phyloP scores from a whole-genome alignment of 75 land plant genomes.

The Larix kaempferi region DNA sequence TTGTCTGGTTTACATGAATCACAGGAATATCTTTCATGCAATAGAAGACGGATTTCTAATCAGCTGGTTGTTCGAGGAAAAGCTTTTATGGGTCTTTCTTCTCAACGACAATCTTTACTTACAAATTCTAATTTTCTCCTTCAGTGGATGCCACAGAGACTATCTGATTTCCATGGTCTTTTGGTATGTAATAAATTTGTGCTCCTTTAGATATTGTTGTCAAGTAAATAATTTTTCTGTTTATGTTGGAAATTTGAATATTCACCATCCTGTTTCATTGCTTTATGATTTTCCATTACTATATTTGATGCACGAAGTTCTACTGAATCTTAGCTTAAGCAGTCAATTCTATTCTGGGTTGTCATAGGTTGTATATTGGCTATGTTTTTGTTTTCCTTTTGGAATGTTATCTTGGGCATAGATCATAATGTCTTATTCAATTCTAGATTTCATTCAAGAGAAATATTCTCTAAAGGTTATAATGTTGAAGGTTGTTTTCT shows the following conservation, averaged over 20 bases:
- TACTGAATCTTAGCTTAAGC: too few species aligned
- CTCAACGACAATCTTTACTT: background rate
- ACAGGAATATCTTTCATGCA: background rate
- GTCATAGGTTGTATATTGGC: background rate
- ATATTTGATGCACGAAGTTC: background rate
- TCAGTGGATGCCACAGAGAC: background rate
- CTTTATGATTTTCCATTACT: background rate
- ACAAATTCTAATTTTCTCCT: conserved; percentile 1
- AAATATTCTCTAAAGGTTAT: background rate
- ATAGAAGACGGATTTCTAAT: background rate
- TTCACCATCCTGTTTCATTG: background rate
- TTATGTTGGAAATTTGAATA: background rate
- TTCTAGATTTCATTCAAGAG: background rate
- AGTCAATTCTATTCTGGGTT: background rate
- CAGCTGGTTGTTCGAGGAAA: background rate
- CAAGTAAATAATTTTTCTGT: background rate
- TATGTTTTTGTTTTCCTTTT: background rate
- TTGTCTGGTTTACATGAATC: background rate
- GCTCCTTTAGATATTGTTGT: background rate
- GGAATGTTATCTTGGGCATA: background rate
- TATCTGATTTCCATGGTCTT: background rate
- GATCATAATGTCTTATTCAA: background rate
- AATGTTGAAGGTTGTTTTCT: background rate
- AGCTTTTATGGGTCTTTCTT: conserved; percentile 3
- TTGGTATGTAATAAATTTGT: background rate